These are phyloP conservation scores for Elaeagnus macrophylla DNA, from an alignment of 306 rosid species.

Conservation along the genomic window DNA sequence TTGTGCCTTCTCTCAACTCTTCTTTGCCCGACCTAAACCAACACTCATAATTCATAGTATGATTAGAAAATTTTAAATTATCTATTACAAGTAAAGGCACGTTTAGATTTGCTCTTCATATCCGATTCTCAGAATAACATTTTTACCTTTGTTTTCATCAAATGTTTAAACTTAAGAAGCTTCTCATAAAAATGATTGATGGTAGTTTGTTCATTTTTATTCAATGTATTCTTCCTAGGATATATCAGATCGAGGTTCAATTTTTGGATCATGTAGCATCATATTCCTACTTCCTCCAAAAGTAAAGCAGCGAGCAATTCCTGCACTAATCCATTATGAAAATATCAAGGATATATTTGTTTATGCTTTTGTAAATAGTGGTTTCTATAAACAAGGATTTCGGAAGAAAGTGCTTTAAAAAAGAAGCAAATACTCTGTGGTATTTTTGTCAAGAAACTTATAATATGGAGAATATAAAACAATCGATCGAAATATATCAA, in stretches of 20 bases:
- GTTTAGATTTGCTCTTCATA: neutral
- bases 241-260: constrained; percentile 48
- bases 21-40: constrained; percentile 71
- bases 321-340: constrained; percentile 21
- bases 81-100: no score
- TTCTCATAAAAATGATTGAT: constrained; percentile 89
- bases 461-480: no score
- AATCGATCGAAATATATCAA: no score
- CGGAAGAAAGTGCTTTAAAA: no score
- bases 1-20: constrained; percentile 86
- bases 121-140: neutral
- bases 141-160: constrained; percentile 86
- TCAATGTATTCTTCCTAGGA: constrained; percentile 65
- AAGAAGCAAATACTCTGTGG: no score
- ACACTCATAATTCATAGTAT: neutral
- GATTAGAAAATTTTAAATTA: no score
- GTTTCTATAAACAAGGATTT: no score
- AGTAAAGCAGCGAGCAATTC: constrained; percentile 90
- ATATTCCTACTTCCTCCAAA: constrained; percentile 80
- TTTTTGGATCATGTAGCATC: constrained; percentile 59
- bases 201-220: constrained; percentile 69
- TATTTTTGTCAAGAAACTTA: no score
- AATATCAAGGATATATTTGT: no score
- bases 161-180: constrained; percentile 78
- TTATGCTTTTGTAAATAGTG: no score